Evolutionary conservation across 2,329 filamentous ascomycete genomes (phyloP), one percentile per base, ranked within the genome.

Genomic region (Pezicula neosporulosa): DNA sequence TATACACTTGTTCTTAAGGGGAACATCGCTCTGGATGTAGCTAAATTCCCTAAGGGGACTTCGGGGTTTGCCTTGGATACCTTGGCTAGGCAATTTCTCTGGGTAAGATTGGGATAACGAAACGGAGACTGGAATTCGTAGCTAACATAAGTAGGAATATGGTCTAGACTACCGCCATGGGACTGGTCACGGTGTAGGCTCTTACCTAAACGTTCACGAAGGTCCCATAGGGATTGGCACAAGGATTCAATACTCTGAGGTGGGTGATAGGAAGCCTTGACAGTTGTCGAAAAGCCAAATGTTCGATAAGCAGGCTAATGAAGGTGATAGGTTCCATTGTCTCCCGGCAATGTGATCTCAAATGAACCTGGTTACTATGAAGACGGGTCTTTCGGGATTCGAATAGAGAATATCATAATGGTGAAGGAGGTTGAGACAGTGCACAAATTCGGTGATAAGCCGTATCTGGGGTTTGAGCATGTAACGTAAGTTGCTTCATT

Each of bases 311-410:
- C 9, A 24, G 10, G 6, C 16, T 42, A 24, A 42, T 18, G 4
- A 33, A 42, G 3, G 13, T 42, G 18, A 24, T 24, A 42, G 39
- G 92, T 97, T 6, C 81, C 94, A 0, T 78, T 99, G 28, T 83
- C 90, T 0, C 79, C 90, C n/a, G 94, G 94, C 42, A 97, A 99
- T 63, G 93, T 99, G 38, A 83, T 97, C 48, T 97, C 93, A 2
- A 91, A 97, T 63, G 91, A 99, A 70, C 94, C 94, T 2, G 94
- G 94, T 28, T 99, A 92, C 73, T 99, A 99, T 68, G 92, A 97
- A 69, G 94, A 99, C 63, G 93, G 91, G 44, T 84, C 85, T 37
- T 99, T 96, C 65, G 94, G 94, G 16, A 94, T 99, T 60, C 87
- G 94, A 16, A 97, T 97, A 63, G 94, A 99, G 72, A 99, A 99